phyloP scores from a whole-genome alignment of 108 stramenopile genomes.

The Conticribra guillardii region DNA sequence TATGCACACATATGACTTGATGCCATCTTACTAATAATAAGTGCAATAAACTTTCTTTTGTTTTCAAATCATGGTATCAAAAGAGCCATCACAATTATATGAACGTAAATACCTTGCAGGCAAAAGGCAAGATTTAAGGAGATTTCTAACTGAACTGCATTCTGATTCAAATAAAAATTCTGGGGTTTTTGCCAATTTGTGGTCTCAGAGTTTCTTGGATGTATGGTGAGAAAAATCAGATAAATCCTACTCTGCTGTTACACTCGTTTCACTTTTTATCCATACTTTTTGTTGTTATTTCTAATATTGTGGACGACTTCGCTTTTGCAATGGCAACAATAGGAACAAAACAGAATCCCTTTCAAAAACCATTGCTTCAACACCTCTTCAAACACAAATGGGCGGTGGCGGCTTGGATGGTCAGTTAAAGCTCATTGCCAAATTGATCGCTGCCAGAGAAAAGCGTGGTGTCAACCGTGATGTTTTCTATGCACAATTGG shows the following conservation, averaged over 20 bases:
- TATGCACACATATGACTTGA: too few species aligned
- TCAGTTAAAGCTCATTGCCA: slow-evolving; percentile 41
- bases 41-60: too few species aligned
- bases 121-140: slow-evolving; percentile 13
- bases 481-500: slow-evolving; percentile 61
- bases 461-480: slow-evolving; percentile 62
- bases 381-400: slow-evolving; percentile 4
- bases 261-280: too few species aligned
- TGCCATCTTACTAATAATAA: too few species aligned
- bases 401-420: slow-evolving; percentile 20
- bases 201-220: slow-evolving; percentile 37
- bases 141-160: slow-evolving; percentile 23
- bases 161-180: slow-evolving; percentile 16
- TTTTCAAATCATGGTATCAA: too few species aligned
- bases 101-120: slow-evolving; percentile 34
- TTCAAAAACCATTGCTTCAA: slow-evolving; percentile 5
- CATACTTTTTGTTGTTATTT: too few species aligned
- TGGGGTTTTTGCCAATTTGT: slow-evolving; percentile 22
- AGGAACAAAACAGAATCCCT: slow-evolving; percentile 37
- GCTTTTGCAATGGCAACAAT: background rate
- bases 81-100: too few species aligned
- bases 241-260: background rate
- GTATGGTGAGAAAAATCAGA: background rate
- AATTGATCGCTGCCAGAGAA: slow-evolving; percentile 41
- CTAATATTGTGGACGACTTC: background rate